Evolutionary conservation across 345 rosid species (phyloP).

Genomic region (Citrus hindsii): DNA sequence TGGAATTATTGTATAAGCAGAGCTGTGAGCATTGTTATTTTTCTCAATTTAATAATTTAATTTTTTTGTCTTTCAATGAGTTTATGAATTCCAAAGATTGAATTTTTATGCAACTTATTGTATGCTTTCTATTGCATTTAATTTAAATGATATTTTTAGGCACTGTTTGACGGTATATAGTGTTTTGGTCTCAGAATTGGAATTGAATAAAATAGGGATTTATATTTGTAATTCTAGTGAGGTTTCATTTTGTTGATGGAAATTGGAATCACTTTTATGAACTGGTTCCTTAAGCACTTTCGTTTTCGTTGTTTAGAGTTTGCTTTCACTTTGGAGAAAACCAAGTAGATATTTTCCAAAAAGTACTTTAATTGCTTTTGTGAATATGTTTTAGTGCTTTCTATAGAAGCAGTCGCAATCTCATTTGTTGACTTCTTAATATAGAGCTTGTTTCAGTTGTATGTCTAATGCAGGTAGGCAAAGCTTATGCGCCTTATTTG

Average conservation of each 20-base stretch:
- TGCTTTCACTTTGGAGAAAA: neutral
- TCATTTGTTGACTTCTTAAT: neutral
- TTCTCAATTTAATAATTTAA: neutral
- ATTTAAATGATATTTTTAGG: neutral
- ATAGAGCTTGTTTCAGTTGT: conserved; percentile 17
- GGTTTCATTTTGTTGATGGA: neutral
- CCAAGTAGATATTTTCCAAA: neutral
- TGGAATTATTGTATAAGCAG: conserved; percentile 57
- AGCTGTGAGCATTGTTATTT: conserved; percentile 39
- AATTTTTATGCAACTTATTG: neutral
- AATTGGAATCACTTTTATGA: neutral
- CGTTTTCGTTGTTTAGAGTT: neutral
- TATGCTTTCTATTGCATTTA: neutral
- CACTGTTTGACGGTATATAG: neutral
- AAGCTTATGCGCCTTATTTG: conserved; percentile 44
- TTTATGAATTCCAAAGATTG: neutral
- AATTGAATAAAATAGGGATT: neutral
- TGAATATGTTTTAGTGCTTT: neutral
- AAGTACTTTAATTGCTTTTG: neutral
- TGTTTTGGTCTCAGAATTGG: neutral
- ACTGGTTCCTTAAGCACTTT: neutral
- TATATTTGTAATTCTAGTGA: neutral
- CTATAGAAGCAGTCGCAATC: neutral
- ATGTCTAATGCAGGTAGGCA: conserved; percentile 36
- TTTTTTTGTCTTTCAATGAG: neutral